Base-by-base conservation (phyloP, 2,329 filamentous ascomycete genomes). In the Cercospora zeae-maydis region DNA sequence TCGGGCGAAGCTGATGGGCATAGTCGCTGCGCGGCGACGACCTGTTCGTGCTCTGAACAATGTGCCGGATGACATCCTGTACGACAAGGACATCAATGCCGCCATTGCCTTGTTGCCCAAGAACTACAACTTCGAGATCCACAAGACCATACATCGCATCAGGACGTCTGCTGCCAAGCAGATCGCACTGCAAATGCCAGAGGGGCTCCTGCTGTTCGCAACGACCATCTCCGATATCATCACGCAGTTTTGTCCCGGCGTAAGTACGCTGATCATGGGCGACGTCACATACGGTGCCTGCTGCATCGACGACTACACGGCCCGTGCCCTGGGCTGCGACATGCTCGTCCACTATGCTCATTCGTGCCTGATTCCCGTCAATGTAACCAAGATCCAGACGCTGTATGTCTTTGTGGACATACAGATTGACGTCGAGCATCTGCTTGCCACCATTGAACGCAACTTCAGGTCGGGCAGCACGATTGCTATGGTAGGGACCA, bases 91-190 rank as follows among this genome's bases (percentile, higher is more conserved):
- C 53, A 90, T 99, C 72, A 93, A 93, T 76, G 89, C 88, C 49
- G 95, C 95, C 3, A 92, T 98, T 63, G 83, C 87, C 5, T 84
- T 99, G 33, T 86, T 99, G 2, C 95, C 95, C 1, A 81, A 86
- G n/a, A 99, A 99, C 81, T 99, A 99, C 83, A 93, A 91, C 71
- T 99, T 99, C 75, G 95, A 99, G 80, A 92, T 99, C 61, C 95
- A 92, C 75, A 99, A 99, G 80, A 99, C 95, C 8, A 96, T 99
- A 72, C 92, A 98, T 78, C 88, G 93, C 53, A 93, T 99, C 76
- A 89, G 91, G 49, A 89, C 88, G 1, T 86, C 89, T 8, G 87
- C 85, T 8, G 88, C 93, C 1, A 93, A 88, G 74, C 89, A 88
- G 68, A 88, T 99, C 2, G 96, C 93, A 0, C 82, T 99, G n/a